Evolutionary conservation across 2,329 filamentous ascomycete species (phyloP).

Genomic region (Pyrenophora seminiperda): DNA sequence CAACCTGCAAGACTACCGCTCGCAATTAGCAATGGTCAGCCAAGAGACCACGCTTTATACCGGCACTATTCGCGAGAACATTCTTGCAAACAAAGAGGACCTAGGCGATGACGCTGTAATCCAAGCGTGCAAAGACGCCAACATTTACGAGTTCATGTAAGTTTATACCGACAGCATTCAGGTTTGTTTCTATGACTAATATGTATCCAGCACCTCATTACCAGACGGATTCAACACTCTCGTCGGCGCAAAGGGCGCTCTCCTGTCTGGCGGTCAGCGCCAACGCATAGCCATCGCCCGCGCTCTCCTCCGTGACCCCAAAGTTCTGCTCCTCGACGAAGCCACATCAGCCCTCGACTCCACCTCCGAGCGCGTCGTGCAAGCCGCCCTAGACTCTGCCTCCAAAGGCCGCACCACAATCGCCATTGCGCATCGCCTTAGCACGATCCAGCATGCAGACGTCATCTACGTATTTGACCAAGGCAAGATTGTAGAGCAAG

Average conservation of each 20-base stretch:
- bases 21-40: conserved; percentile 85
- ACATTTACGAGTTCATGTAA: conserved; percentile 46
- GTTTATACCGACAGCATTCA: too few species aligned
- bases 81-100: conserved; percentile 68
- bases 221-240: conserved; percentile 80
- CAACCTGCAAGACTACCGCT: conserved; percentile 82
- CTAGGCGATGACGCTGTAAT: conserved; percentile 74
- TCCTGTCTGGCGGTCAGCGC: conserved; percentile 77
- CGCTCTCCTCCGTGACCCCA: conserved; percentile 88
- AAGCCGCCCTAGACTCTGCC: conserved; percentile 79
- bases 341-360: conserved; percentile 48
- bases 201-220: conserved; percentile 20
- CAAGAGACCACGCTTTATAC: conserved; percentile 96
- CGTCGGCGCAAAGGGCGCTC: conserved; percentile 80
- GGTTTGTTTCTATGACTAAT: too few species aligned
- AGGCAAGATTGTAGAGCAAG: conserved; percentile 82
- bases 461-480: conserved; percentile 96
- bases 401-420: conserved; percentile 90
- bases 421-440: conserved; percentile 88
- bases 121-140: conserved; percentile 75
- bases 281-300: conserved; percentile 94
- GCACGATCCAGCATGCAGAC: conserved; percentile 93
- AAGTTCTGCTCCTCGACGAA: conserved; percentile 66
- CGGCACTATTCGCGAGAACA: conserved; percentile 86
- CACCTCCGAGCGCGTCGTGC: conserved; percentile 72